Evolutionary conservation across 495 filamentous ascomycete species (phyloP), one percentile per base, ranked within the genome.

Genomic region (Xylaria telfairii): DNA sequence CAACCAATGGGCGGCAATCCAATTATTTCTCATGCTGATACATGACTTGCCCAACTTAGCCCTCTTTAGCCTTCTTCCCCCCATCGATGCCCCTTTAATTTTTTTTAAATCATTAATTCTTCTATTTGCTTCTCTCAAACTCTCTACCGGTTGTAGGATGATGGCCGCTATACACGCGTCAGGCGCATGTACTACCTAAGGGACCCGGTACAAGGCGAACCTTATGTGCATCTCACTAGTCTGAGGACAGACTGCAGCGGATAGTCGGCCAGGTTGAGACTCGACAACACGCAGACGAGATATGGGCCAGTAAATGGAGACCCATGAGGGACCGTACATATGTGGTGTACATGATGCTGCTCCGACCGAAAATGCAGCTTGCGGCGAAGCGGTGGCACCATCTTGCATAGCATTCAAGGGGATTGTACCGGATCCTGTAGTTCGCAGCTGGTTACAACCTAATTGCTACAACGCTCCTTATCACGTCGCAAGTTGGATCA

Each of bases 331-430:
- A 21, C 30, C 17, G 56, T 8, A 37, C 24, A 60, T 19, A 41
- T 24, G 59, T 62, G 56, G 41, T 51, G 44, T 51, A 37, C 26
- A 5, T n/a, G 64, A 42, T 41, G 47, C 21, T 49, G 47, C 9
- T 26, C 26, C 47, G 19, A 54, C 46, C 47, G 49, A 41, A 3
- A 30, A 3, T 53, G 28, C 46, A 37, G 44, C 32, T 19, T 42
- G 21, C 47, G 30, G 64, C 64, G 47, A 51, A 30, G 32, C 24
- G 41, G 61, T 47, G 41, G 34, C 61, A 64, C 61, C 26, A 21
- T 47, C 41, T 24, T 39, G 63, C 63, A 65, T 6, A 34, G 47
- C 61, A 10, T 47, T 17, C 4, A 10, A 62, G 28, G 24, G 24
- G 1, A 54, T 19, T n/a, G 12, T 9, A 41, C 32, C 56, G n/a